Evolutionary conservation across 2,329 filamentous ascomycete genomes (phyloP), one percentile per base, ranked within the genome.

Genomic region (Fusarium sororula): DNA sequence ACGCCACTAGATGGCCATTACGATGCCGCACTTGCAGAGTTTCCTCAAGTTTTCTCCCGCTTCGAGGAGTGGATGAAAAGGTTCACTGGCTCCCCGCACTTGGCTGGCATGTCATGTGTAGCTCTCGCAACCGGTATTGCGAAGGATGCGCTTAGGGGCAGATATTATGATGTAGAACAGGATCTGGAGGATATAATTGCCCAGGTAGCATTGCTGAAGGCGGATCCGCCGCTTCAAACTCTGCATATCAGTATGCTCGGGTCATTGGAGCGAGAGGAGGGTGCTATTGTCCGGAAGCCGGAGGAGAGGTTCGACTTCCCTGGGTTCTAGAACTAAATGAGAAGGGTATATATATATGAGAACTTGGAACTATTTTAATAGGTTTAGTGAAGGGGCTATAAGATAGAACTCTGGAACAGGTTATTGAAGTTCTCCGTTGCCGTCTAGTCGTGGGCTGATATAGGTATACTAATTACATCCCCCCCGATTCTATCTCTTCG

Each of bases 211-310:
- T 14, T 35, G 12, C 10, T 24, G 6, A 35, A 35, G 30, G 48
- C 11, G 5, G 30, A 51, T 7, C 48, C 30, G 6, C 30, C 35
- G 6, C 48, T 51, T 20, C 30, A 51, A 11, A 18, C 22, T 18
- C 30, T 51, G 11, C 3, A 20, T 20, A 24, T 35, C 11, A 35
- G 30, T 20, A 51, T 51, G 30, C 48, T 51, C 17, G 30, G 48
- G 11, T 18, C 30, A 7, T 5, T 51, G 0, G 22, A 51, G 12
- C 30, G 48, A 14, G 22, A 51, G 3, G 28, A 51, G 6, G 30
- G 48, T 18, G 30, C 30, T 20, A 35, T 51, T 2, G 5, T 1
- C 0, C n/a, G 5, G 0, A 6, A 51, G 15, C 15, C 48, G 6
- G 48, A 51, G 12, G 22, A 32, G 28, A 32, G 3, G 5, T 35